These are phyloP conservation scores for Aspergillus pseudotamarii DNA, from an alignment of 2,329 filamentous ascomycete genomes.

Conservation along the genomic window DNA sequence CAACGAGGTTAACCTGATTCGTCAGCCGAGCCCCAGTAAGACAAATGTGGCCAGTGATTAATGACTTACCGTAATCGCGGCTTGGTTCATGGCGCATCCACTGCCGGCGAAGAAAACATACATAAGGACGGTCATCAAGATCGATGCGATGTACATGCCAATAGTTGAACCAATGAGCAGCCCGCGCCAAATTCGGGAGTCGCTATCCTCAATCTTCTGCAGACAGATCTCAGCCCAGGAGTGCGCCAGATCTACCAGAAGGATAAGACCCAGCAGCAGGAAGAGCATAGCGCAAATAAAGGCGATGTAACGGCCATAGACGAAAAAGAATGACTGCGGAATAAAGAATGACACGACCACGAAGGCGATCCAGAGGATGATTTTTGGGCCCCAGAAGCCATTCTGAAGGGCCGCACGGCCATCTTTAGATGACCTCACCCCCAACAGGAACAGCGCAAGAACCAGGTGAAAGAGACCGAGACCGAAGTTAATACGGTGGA, in stretches of 20 bases:
- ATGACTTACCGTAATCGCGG: slow-evolving; percentile 73
- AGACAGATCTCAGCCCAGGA: slow-evolving; percentile 97
- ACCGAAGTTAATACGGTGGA: slow-evolving; percentile 97
- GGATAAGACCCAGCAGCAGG: slow-evolving; percentile 85
- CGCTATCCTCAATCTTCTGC: slow-evolving; percentile 85
- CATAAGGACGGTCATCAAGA: slow-evolving; percentile 95
- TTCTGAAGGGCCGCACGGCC: slow-evolving; percentile 89
- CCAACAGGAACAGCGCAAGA: slow-evolving; percentile 80
- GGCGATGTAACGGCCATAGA: slow-evolving; percentile 94
- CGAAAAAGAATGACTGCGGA: slow-evolving; percentile 89
- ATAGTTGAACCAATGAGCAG: slow-evolving; percentile 90
- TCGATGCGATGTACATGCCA: slow-evolving; percentile 86
- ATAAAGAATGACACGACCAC: slow-evolving; percentile 94
- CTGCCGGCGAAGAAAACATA: slow-evolving; percentile 90
- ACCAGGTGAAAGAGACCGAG: slow-evolving; percentile 92
- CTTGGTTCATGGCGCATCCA: slow-evolving; percentile 93
- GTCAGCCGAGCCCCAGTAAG: slow-evolving; percentile 20
- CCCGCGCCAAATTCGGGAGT: slow-evolving; percentile 81
- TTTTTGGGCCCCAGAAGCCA: slow-evolving; percentile 98
- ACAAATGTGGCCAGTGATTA: slow-evolving; percentile 10
- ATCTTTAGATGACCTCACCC: slow-evolving; percentile 84
- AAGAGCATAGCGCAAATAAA: slow-evolving; percentile 89
- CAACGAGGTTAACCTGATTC: slow-evolving; percentile 72
- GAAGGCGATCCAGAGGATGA: slow-evolving; percentile 83
- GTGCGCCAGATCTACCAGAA: slow-evolving; percentile 92